phyloP scores from a whole-genome alignment of 371 early-diverging fungal species.

The Haplosporangium sp. region DNA sequence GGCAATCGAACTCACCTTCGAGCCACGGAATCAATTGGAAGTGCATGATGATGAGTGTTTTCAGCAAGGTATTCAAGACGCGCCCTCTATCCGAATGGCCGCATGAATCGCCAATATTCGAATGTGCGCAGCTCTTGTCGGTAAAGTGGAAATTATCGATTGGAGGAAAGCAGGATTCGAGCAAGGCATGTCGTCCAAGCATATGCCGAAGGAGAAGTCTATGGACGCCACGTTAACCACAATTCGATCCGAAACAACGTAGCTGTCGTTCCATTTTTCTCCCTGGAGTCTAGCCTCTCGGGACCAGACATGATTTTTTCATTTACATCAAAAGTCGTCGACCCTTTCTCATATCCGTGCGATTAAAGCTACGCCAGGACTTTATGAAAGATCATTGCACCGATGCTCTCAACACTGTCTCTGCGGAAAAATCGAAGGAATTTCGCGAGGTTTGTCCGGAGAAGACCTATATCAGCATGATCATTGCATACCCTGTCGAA shows the following conservation, averaged over 20 bases:
- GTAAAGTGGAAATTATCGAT: slow-evolving; percentile 19
- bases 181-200: slow-evolving; percentile 6
- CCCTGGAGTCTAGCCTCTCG: slow-evolving; percentile 3
- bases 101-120: slow-evolving; percentile 15
- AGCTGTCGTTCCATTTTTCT: slow-evolving; percentile 15
- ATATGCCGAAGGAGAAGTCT: slow-evolving; percentile 25
- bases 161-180: slow-evolving; percentile 30
- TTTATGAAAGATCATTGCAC: slow-evolving; percentile 1
- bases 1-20: slow-evolving; percentile 6
- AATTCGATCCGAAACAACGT: slow-evolving; percentile 15
- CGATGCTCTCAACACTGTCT: slow-evolving; percentile 17
- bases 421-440: not conserved
- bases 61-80: slow-evolving; percentile 13
- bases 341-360: slow-evolving; percentile 19
- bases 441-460: slow-evolving; percentile 19
- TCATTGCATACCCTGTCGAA: slow-evolving; percentile 24
- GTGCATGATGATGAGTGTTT: slow-evolving; percentile 12
- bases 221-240: slow-evolving; percentile 32
- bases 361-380: slow-evolving; percentile 12
- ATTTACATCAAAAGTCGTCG: slow-evolving; percentile 16
- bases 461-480: slow-evolving; percentile 21
- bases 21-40: not conserved
- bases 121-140: slow-evolving; percentile 20
- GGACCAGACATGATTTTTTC: slow-evolving; percentile 30
- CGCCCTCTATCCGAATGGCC: slow-evolving; percentile 18